Percentiles rank a stretch among this genome's conserved stretches.
Evolutionary conservation across 176 grass and related monocot genomes (phyloP).

Genomic region (Zoysia japonica): DNA sequence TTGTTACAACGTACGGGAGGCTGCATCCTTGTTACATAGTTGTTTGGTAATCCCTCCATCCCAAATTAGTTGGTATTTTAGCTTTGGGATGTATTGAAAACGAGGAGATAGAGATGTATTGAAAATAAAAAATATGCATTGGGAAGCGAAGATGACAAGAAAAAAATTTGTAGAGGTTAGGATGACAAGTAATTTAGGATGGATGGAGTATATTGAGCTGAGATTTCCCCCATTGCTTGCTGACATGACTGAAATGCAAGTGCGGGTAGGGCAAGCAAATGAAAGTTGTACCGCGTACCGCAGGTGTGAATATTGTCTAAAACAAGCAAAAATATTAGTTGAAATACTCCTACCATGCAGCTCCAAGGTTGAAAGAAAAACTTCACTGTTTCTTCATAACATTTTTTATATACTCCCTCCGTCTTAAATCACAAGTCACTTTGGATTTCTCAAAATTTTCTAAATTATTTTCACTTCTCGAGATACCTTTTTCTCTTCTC

Average conservation of each 20-base stretch:
- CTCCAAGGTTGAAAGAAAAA: not conserved
- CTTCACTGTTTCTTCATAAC: not conserved
- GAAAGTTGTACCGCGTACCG: not conserved
- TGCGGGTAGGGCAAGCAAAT: not conserved
- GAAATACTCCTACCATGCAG: not conserved
- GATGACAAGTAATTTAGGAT: too few species aligned
- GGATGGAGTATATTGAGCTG: not conserved
- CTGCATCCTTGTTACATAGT: conserved; percentile 19
- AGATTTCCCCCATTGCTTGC: not conserved
- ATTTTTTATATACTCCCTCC: too few species aligned
- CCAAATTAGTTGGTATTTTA: too few species aligned
- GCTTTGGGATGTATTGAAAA: too few species aligned
- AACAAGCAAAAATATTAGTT: not conserved
- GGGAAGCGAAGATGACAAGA: too few species aligned
- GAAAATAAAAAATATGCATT: too few species aligned
- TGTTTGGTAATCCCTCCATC: not conserved
- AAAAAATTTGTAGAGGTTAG: too few species aligned
- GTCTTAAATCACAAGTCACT: too few species aligned
- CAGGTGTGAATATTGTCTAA: not conserved
- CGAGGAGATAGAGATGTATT: too few species aligned
- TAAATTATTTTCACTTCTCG: too few species aligned
- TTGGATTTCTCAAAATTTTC: too few species aligned
- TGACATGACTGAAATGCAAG: not conserved
- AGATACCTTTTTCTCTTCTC: too few species aligned
- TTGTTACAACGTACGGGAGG: conserved; percentile 33